These are phyloP conservation scores for Flaveria robusta DNA, from an alignment of 129 eudicot genomes.

Conservation along the genomic window DNA sequence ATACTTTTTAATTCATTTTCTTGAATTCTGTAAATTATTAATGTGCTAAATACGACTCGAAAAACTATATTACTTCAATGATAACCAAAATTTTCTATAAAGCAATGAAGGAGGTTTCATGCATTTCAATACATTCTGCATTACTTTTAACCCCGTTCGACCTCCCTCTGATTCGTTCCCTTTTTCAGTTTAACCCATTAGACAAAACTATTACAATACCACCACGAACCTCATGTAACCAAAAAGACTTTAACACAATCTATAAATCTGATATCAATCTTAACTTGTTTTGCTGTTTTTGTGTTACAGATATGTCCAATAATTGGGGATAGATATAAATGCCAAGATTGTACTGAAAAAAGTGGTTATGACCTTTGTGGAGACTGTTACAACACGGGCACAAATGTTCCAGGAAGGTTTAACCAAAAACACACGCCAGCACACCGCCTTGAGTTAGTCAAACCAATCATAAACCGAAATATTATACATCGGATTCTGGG, in stretches of 20 bases:
- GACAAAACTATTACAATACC: too few species aligned
- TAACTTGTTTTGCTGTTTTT: neutral
- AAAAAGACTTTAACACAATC: neutral
- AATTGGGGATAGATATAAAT: constrained; percentile 62
- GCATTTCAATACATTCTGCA: constrained; percentile 1
- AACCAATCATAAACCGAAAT: constrained; percentile 26
- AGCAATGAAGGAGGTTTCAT: neutral
- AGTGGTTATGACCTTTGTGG: constrained; percentile 67
- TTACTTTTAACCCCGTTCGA: neutral
- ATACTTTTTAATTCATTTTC: neutral
- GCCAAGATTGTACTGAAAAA: constrained; percentile 63
- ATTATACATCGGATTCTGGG: constrained; percentile 42
- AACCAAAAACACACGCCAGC: constrained; percentile 70
- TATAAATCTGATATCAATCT: neutral
- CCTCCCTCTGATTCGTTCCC: too few species aligned
- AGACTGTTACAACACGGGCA: constrained; percentile 56
- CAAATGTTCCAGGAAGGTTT: constrained; percentile 69
- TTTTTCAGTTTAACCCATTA: neutral
- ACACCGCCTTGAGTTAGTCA: constrained; percentile 52
- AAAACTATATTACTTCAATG: neutral
- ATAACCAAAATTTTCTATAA: neutral
- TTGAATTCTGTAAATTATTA: neutral
- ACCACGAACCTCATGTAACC: neutral
- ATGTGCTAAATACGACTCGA: neutral
- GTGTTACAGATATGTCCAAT: constrained; percentile 65